phyloP scores from a whole-genome alignment of 192 early-diverging fungal species.

The Rhizoclosmatium globosum region DNA sequence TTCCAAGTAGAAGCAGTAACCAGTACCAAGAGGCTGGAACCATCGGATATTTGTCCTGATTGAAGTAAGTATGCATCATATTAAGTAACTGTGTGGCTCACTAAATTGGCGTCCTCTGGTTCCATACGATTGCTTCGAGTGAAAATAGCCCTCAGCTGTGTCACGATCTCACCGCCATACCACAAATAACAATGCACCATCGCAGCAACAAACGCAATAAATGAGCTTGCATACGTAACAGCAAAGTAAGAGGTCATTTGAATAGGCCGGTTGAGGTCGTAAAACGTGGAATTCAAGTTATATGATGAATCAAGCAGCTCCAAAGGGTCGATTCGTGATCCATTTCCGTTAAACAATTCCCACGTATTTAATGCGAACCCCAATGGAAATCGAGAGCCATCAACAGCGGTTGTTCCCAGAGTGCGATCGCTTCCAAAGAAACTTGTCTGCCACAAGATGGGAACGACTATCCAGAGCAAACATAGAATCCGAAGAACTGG shows the following conservation, averaged over 20 bases:
- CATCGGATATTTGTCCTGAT: slow-evolving; percentile 34
- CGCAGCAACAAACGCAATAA: slow-evolving; percentile 60
- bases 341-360: slow-evolving; percentile 30
- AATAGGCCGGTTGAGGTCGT: slow-evolving; percentile 32
- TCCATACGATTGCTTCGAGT: no score
- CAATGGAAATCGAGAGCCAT: slow-evolving; percentile 22
- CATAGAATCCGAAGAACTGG: slow-evolving; percentile 28
- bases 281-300: slow-evolving; percentile 29
- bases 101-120: not conserved
- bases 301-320: slow-evolving; percentile 7
- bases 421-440: slow-evolving; percentile 39
- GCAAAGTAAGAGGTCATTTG: slow-evolving; percentile 37
- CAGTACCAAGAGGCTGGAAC: slow-evolving; percentile 40
- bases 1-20: slow-evolving; percentile 2
- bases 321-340: slow-evolving; percentile 11
- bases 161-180: slow-evolving; percentile 52
- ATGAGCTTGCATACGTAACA: slow-evolving; percentile 30
- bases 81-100: slow-evolving; percentile 36
- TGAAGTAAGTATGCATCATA: slow-evolving; percentile 33
- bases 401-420: slow-evolving; percentile 6
- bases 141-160: slow-evolving; percentile 21
- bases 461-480: slow-evolving; percentile 41
- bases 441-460: slow-evolving; percentile 46
- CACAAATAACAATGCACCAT: slow-evolving; percentile 69
- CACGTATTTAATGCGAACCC: slow-evolving; percentile 30